Percentiles rank a stretch among this genome's conserved stretches.
Conservation (phyloP, 257 asterid genomes). For the Scutellaria galericulata region DNA sequence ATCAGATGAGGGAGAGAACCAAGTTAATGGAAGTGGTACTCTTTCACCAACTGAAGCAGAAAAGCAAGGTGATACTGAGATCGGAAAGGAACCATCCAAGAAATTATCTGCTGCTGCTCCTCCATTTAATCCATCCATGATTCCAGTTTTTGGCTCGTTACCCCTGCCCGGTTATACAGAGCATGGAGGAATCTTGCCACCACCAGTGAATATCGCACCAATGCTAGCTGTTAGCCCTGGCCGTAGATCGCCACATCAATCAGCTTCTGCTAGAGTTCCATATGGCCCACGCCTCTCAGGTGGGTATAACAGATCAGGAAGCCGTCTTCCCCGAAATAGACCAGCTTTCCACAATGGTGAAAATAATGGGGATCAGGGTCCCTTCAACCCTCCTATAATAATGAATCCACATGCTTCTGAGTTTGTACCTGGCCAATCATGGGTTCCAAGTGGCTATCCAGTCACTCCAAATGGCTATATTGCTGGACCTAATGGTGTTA, state of each 20-base stretch:
- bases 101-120: slow-evolving; percentile 89
- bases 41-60: slow-evolving; percentile 50
- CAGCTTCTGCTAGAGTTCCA: slow-evolving; percentile 78
- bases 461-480: slow-evolving; percentile 68
- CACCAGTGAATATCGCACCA: slow-evolving; percentile 67
- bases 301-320: slow-evolving; percentile 67
- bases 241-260: slow-evolving; percentile 80
- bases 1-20: slow-evolving; percentile 48
- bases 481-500: slow-evolving; percentile 51
- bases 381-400: slow-evolving; percentile 49
- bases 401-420: slow-evolving; percentile 91
- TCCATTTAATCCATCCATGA: slow-evolving; percentile 69
- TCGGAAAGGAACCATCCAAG: slow-evolving; percentile 63
- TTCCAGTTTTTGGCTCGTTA: slow-evolving; percentile 63
- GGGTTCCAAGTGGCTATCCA: slow-evolving; percentile 71
- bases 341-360: slow-evolving; percentile 60
- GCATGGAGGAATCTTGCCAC: slow-evolving; percentile 78
- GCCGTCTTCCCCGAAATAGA: slow-evolving; percentile 64
- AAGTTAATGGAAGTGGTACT: slow-evolving; percentile 36
- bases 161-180: slow-evolving; percentile 61
- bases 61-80: slow-evolving; percentile 56
- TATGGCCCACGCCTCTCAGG: slow-evolving; percentile 88
- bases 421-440: slow-evolving; percentile 74
- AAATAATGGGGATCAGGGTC: slow-evolving; percentile 56
- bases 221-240: slow-evolving; percentile 60